A percentile compares a stretch with the other conserved stretches of the same genome.
Evolutionary conservation across 352 stramenopile species (phyloP).

Genomic region (Phytophthora palmivora): DNA sequence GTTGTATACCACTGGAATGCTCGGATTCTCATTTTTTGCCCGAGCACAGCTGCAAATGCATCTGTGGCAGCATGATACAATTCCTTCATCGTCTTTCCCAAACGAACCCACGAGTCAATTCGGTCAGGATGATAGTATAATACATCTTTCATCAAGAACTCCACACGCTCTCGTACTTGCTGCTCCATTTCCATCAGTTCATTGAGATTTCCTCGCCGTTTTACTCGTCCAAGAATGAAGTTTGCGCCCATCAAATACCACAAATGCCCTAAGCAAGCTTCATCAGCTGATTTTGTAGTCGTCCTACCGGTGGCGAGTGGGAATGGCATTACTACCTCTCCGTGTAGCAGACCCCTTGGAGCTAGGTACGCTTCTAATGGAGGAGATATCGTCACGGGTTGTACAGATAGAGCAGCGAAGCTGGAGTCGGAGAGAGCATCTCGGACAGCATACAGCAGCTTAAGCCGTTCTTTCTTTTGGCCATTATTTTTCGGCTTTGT

Average conservation of each 20-base stretch:
- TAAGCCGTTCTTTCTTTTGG: constrained; percentile 80
- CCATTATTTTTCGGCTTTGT: constrained; percentile 66
- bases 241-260: constrained; percentile 82
- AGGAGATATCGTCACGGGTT: constrained; percentile 20
- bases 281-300: constrained; percentile 19
- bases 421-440: constrained; percentile 44
- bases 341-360: constrained; percentile 47
- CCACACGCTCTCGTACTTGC: constrained; percentile 59
- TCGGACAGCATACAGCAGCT: constrained; percentile 65
- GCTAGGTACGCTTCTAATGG: constrained; percentile 43
- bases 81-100: constrained; percentile 76
- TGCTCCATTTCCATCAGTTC: constrained; percentile 72
- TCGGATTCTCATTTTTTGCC: constrained; percentile 45
- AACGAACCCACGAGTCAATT: constrained; percentile 69
- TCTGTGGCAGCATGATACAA: constrained; percentile 73
- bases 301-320: not conserved
- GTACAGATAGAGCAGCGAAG: constrained; percentile 24
- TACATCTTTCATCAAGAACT: constrained; percentile 69
- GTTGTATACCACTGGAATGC: constrained; percentile 49
- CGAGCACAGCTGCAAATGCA: constrained; percentile 60
- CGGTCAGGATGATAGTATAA: constrained; percentile 65
- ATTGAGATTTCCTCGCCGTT: constrained; percentile 59
- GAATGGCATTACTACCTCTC: constrained; percentile 24
- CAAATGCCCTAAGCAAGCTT: constrained; percentile 57
- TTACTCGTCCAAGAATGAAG: constrained; percentile 67